phyloP scores from a whole-genome alignment of 164 flowering plant species.

The Saururus chinensis region DNA sequence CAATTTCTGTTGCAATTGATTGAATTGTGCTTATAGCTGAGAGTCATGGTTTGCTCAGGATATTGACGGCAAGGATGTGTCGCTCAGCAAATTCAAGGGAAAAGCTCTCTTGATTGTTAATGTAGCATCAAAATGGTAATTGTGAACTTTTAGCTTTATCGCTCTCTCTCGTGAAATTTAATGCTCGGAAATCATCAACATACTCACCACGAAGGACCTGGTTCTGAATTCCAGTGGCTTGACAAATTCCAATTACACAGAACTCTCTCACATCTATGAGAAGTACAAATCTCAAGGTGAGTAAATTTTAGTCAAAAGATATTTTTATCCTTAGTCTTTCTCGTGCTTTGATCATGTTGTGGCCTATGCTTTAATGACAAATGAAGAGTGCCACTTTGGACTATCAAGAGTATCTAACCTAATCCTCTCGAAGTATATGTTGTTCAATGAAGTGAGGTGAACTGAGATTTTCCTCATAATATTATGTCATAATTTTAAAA shows the following conservation, averaged over 20 bases:
- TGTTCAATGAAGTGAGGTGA: too few relatives aligned
- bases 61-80: slow-evolving; percentile 71
- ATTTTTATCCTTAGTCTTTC: background rate
- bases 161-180: background rate
- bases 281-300: slow-evolving; percentile 88
- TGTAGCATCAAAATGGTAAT: slow-evolving; percentile 87
- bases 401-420: too few relatives aligned
- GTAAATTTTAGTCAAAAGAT: slow-evolving; percentile 1
- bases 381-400: too few relatives aligned
- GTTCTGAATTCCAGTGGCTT: slow-evolving; percentile 46
- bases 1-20: background rate
- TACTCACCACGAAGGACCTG: background rate
- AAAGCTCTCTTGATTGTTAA: slow-evolving; percentile 78
- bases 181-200: background rate
- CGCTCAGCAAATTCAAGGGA: slow-evolving; percentile 80
- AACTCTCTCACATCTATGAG: slow-evolving; percentile 69
- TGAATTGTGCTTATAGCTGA: background rate
- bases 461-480: too few relatives aligned
- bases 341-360: background rate
- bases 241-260: slow-evolving; percentile 76
- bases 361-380: background rate
- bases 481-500: too few relatives aligned
- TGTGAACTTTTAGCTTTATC: background rate
- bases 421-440: too few relatives aligned
- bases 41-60: slow-evolving; percentile 35